Evolutionary conservation across 2,329 filamentous ascomycete genomes (phyloP).

Genomic region (Fonsecaea monophora): DNA sequence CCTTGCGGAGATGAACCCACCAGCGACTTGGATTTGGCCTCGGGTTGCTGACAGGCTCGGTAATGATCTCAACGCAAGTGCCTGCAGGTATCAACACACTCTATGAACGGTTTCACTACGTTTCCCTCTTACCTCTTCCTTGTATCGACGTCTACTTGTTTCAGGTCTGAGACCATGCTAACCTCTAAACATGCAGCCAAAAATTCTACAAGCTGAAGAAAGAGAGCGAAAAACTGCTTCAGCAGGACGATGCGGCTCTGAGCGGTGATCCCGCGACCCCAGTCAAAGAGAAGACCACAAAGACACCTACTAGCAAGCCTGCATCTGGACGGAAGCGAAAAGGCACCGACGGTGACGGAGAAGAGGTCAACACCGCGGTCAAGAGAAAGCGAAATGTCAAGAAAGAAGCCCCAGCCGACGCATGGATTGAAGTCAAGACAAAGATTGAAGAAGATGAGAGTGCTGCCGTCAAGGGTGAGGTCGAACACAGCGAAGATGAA

Average conservation of each 20-base stretch:
- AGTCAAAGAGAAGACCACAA: conserved; percentile 12
- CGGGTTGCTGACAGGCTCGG: conserved; percentile 37
- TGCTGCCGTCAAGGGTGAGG: not conserved
- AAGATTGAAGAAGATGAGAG: conserved; percentile 9
- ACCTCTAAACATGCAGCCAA: conserved; percentile 32
- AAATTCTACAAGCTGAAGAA: conserved; percentile 41
- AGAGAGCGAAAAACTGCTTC: conserved; percentile 34
- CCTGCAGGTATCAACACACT: conserved; percentile 34
- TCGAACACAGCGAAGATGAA: not conserved
- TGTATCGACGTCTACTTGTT: not conserved
- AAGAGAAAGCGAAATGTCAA: conserved; percentile 21
- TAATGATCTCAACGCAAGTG: conserved; percentile 33
- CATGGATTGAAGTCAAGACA: conserved; percentile 1
- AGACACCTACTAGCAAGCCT: conserved; percentile 14
- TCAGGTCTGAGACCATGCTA: conserved; percentile 15
- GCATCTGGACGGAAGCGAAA: conserved; percentile 29
- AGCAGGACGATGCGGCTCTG: conserved; percentile 14
- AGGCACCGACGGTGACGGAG: conserved; percentile 6
- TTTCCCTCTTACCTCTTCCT: not conserved
- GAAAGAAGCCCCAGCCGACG: not conserved
- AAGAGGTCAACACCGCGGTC: conserved; percentile 12
- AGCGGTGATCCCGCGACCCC: not conserved
- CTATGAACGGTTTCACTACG: not conserved
- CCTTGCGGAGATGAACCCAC: conserved; percentile 26
- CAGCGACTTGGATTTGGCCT: conserved; percentile 35